phyloP scores from a whole-genome alignment of 164 flowering plant species.

The Nymphaea colorata region DNA sequence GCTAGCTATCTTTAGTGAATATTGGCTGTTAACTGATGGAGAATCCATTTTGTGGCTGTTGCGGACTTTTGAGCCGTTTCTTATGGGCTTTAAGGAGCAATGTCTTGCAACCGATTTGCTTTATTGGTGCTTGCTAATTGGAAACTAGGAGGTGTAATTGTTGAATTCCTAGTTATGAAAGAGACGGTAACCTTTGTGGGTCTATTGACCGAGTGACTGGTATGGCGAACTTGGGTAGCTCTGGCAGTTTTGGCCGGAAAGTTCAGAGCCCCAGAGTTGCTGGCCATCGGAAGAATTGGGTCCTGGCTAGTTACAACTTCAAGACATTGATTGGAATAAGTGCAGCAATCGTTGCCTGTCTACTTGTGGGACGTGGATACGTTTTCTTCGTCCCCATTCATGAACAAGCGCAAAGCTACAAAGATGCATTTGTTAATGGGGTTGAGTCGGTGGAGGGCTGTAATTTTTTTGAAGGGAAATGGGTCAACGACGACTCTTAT shows the following conservation, averaged over 20 bases:
- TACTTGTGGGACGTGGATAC: constrained; percentile 38
- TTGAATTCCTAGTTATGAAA: neutral
- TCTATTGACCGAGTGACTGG: neutral
- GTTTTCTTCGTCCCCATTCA: constrained; percentile 38
- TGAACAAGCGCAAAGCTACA: constrained; percentile 11
- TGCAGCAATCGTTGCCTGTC: constrained; percentile 24
- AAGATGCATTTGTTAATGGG: neutral
- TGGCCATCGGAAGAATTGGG: constrained; percentile 18
- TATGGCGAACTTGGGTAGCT: neutral
- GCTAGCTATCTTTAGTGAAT: neutral
- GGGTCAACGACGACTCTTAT: constrained; percentile 55
- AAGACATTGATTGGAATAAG: constrained; percentile 24
- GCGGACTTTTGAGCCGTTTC: too few relatives aligned
- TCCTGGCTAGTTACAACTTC: constrained; percentile 13
- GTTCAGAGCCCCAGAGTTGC: constrained; percentile 30
- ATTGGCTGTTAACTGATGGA: too few relatives aligned
- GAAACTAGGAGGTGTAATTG: neutral
- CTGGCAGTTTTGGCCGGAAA: constrained; percentile 8
- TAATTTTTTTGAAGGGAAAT: constrained; percentile 58
- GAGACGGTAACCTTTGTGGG: neutral
- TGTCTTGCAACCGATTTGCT: neutral
- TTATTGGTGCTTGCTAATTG: neutral
- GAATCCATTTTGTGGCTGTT: too few relatives aligned
- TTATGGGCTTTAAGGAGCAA: neutral
- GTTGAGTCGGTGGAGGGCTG: constrained; percentile 17